Evolutionary conservation across 805 yeast genomes (phyloP), one percentile per base, ranked within the genome.

Genomic region (Sporopachydermia lactativora): DNA sequence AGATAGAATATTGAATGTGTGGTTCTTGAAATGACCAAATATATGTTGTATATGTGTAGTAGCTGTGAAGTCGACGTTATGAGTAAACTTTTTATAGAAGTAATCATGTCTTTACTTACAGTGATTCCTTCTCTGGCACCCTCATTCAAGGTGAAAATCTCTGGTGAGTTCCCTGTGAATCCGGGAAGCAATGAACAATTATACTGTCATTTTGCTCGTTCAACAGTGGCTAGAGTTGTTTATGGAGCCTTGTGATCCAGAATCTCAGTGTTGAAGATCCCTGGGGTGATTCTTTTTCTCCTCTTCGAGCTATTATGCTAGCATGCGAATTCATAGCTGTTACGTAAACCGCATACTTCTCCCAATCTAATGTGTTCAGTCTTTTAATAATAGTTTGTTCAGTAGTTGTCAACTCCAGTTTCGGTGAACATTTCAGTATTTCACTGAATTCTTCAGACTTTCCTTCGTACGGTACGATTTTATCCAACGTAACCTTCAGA

Each of bases 261-360:
- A 48, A 49, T 19, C 45, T 43, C 34, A 52, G 34, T 19, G 58
- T 31, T 36, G 35, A 41, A 17, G 45, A 43, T 2, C 64, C 64
- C 41, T 57, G 11, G 16, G 14, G 14, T 15, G 70, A 66, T 16
- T 62, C 63, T 24, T 58, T 54, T 2, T 74, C 60, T 0, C 86
- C 86, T 42, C 77, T 66, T 46, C 97, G 67, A 14, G 89, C 84
- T 14, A 85, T 81, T 41, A 89, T 82, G 3, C 81, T 82, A 44
- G 81, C 95, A 53, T 88, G 97, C 0, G 96, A 77, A 55, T 86
- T 85, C 52, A 80, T 64, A 14, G 79, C 69, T 46, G 75, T 77
- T 38, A 88, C 65, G 48, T 73, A 75, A 2, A 80, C 77, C 0
- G 92, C 81, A 36, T 82, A 69, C 53, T 88, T 84, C 39, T 73